phyloP scores from a whole-genome alignment of 768 basidiomycete genomes.

The Inosperma sp. region DNA sequence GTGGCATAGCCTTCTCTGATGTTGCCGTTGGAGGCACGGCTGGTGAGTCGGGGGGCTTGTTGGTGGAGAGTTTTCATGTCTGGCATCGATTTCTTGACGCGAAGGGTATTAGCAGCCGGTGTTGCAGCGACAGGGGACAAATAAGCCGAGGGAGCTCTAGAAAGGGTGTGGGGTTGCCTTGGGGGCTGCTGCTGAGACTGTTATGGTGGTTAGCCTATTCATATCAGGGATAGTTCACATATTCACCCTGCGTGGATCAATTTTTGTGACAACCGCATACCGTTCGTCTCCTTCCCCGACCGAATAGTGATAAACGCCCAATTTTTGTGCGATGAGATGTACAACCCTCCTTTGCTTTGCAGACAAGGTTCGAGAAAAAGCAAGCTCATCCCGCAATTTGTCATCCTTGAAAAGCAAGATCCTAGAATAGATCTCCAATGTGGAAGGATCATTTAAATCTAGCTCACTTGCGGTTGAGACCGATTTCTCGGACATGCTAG shows the following conservation, averaged over 20 bases:
- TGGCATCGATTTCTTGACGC: conserved; percentile 98
- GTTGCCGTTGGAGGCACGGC: conserved; percentile 83
- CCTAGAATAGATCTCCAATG: conserved; percentile 95
- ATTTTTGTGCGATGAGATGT: conserved; percentile 93
- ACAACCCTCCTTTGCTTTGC: conserved; percentile 89
- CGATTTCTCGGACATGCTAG: conserved; percentile 61
- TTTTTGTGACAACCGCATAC: conserved; percentile 90
- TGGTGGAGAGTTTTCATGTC: conserved; percentile 87
- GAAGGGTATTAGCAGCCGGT: conserved; percentile 50
- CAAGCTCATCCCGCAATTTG: conserved; percentile 93
- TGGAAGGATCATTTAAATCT: conserved; percentile 93
- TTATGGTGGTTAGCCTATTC: conserved; percentile 14
- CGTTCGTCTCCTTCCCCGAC: conserved; percentile 90
- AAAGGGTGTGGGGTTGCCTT: conserved; percentile 61
- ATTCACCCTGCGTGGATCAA: conserved; percentile 75
- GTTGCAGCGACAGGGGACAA: conserved; percentile 50
- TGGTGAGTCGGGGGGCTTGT: conserved; percentile 71
- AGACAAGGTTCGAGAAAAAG: conserved; percentile 83
- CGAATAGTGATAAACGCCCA: conserved; percentile 92
- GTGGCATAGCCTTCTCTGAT: conserved; percentile 85
- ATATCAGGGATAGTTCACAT: conserved; percentile 9
- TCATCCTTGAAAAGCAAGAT: conserved; percentile 97
- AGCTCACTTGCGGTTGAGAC: conserved; percentile 56
- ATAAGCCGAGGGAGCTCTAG: conserved; percentile 79
- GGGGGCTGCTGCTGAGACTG: conserved; percentile 43